These are phyloP conservation scores for Acer negundo DNA, from an alignment of 345 rosid species.

Conservation along the genomic window DNA sequence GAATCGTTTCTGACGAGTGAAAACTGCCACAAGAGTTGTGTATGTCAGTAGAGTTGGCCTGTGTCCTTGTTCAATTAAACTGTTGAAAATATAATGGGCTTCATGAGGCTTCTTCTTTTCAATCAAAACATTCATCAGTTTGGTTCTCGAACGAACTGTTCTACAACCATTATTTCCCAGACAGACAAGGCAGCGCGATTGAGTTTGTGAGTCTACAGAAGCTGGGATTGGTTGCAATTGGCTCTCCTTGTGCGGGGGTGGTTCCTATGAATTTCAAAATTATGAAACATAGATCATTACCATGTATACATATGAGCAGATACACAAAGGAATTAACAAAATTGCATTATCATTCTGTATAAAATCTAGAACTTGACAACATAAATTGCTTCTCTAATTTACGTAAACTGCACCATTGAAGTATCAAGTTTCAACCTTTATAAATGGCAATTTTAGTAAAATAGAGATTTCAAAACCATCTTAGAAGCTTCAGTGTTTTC, in stretches of 20 bases:
- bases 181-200: slow-evolving; percentile 60
- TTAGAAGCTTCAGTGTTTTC: background rate
- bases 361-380: background rate
- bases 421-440: background rate
- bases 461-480: background rate
- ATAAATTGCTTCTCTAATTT: background rate
- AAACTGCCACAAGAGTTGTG: slow-evolving; percentile 73
- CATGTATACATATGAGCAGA: background rate
- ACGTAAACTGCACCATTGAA: background rate
- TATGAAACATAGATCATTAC: slow-evolving; percentile 6
- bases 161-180: slow-evolving; percentile 59
- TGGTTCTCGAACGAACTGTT: slow-evolving; percentile 82
- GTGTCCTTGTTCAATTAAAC: slow-evolving; percentile 77
- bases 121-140: slow-evolving; percentile 73
- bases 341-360: background rate
- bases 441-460: background rate
- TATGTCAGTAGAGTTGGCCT: slow-evolving; percentile 81
- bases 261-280: slow-evolving; percentile 37
- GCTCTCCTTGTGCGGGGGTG: slow-evolving; percentile 33
- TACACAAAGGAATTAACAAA: background rate
- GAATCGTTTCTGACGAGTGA: slow-evolving; percentile 65
- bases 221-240: slow-evolving; percentile 36
- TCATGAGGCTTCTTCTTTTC: slow-evolving; percentile 79
- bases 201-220: slow-evolving; percentile 24
- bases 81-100: slow-evolving; percentile 62